Conservation (phyloP, 768 basidiomycete genomes). For the Calocera cornea region DNA sequence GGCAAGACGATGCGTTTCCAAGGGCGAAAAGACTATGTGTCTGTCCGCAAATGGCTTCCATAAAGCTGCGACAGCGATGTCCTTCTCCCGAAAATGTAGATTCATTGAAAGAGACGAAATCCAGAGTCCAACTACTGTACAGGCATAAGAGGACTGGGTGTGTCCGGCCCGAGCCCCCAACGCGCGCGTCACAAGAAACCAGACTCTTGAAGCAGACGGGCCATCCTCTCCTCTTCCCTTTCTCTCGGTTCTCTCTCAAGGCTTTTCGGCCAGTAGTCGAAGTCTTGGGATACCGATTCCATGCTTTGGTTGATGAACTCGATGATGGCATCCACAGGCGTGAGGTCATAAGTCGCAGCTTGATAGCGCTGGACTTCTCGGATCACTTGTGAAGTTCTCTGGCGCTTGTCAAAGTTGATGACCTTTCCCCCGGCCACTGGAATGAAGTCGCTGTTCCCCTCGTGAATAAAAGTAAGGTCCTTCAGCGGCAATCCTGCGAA, state of each 20-base stretch:
- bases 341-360: conserved; percentile 75
- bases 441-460: conserved; percentile 72
- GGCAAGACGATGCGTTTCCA: no score
- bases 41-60: no score
- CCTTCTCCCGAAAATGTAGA: no score
- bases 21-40: no score
- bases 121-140: no score
- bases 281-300: conserved; percentile 54
- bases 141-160: background rate
- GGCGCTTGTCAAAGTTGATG: conserved; percentile 92
- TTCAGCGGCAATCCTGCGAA: conserved; percentile 85
- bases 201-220: conserved; percentile 71
- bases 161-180: background rate
- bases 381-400: conserved; percentile 91
- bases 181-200: conserved; percentile 52
- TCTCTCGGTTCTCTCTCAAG: conserved; percentile 85
- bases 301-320: conserved; percentile 69
- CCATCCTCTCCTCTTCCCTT: conserved; percentile 94
- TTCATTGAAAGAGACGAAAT: no score
- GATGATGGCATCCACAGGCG: conserved; percentile 48
- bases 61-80: no score
- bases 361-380: conserved; percentile 96
- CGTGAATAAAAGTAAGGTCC: conserved; percentile 93
- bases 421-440: conserved; percentile 48
- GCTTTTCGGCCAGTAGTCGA: conserved; percentile 60